Base-by-base conservation (phyloP, 75 land plant species). In the Pinus taeda region DNA sequence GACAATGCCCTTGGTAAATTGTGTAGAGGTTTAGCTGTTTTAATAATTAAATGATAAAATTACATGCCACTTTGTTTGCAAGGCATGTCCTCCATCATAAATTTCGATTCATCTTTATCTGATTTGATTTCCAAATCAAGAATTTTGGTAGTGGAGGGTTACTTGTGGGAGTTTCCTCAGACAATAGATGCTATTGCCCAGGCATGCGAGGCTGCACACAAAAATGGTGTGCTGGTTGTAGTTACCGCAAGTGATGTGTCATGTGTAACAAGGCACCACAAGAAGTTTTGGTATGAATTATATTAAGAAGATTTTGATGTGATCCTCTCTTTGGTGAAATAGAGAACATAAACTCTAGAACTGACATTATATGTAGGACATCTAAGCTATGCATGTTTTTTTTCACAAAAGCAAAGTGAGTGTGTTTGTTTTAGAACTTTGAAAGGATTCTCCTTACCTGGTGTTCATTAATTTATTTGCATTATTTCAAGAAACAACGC, bases 171-270 rank as follows among this genome's bases (percentile, higher is more conserved):
- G 71, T 63, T 96, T 65, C 98, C 95, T 71, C 86, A 92, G 79
- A 94, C 99, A 26, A 89, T 90, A 7, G 81, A 86, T 72, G 85
- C 98, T 12, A 92, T 96, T 63, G 53, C 74, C 56, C 81, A 86
- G 76, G 97, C 99, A 55, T 96, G 99, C 73, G 85, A 89, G 69
- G 90, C 93, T 49, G 99, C 99, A 7, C 92, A 79, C 56, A 81
- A 82, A 60, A 89, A 74, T 77, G 95, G 97, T 74, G 89, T 92
- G 42, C 77, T 96, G 29, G 86, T 96, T 83, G 99, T 98, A 33
- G 87, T 96, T 37, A 94, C 99, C 60, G 93, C 98, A 37, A 95
- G 98, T 22, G 99, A 97, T 62, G 87, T 97, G 5, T 89, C 99
- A 42, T 96, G 99, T 81, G 88, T 96, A 56, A 79, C 85, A 66